A percentile compares a stretch with the other conserved stretches of the same genome.
These are phyloP conservation scores for Drechslera avenae DNA, from an alignment of 2,329 filamentous ascomycete species.

Conservation along the genomic window DNA sequence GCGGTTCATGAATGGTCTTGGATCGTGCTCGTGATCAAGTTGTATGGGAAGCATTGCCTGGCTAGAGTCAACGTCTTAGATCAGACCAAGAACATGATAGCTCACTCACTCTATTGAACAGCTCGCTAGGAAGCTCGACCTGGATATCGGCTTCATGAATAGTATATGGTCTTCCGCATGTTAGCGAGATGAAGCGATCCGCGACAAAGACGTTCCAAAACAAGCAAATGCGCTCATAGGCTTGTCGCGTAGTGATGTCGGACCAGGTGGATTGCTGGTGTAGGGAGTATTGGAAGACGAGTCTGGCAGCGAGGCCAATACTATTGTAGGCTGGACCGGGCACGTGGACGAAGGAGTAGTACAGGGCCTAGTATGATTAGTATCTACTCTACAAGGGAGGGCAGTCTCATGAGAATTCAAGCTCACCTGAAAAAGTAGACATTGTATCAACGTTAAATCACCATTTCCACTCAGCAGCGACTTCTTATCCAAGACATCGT, in stretches of 20 bases:
- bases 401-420: background rate
- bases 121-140: constrained; percentile 27
- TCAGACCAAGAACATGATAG: background rate
- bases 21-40: constrained; percentile 12
- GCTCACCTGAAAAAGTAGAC: constrained; percentile 35
- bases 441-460: constrained; percentile 35
- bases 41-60: constrained; percentile 22
- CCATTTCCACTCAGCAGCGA: constrained; percentile 25
- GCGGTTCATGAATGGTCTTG: constrained; percentile 22
- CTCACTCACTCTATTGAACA: constrained; percentile 26
- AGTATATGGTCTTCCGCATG: constrained; percentile 38
- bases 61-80: background rate
- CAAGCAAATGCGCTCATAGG: constrained; percentile 31
- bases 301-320: constrained; percentile 36
- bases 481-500: constrained; percentile 34
- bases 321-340: constrained; percentile 38
- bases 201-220: constrained; percentile 39
- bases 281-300: constrained; percentile 36
- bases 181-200: constrained; percentile 38
- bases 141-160: constrained; percentile 37
- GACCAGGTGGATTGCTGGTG: constrained; percentile 33
- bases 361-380: constrained; percentile 32
- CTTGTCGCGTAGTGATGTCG: constrained; percentile 18
- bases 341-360: constrained; percentile 32
- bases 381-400: background rate